A percentile compares a stretch with the other conserved stretches of the same genome.
Conservation (phyloP, 164 flowering plant genomes). For the Cinnamomum micranthum region DNA sequence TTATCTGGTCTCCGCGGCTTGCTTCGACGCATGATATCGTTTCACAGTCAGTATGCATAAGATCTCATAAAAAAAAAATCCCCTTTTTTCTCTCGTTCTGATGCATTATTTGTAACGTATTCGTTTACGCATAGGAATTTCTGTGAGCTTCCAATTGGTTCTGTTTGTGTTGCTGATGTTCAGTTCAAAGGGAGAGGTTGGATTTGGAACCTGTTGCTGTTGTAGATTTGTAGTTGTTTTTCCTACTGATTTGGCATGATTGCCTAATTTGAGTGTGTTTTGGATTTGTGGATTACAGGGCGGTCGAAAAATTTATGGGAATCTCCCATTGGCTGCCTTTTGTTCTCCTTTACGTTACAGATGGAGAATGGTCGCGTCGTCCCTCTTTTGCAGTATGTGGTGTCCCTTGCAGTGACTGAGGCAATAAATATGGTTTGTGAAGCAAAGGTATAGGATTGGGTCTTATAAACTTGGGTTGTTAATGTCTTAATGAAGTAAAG, state of each 20-base stretch:
- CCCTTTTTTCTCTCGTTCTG: background rate
- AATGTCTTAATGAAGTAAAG: too few species aligned
- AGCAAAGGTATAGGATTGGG: constrained; percentile 44
- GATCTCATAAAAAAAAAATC: background rate
- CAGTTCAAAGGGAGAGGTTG: constrained; percentile 93
- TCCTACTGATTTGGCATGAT: background rate
- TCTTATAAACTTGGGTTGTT: background rate
- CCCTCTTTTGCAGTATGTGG: constrained; percentile 88
- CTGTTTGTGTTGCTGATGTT: constrained; percentile 84
- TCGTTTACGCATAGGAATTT: constrained; percentile 48
- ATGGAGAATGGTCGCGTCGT: constrained; percentile 87
- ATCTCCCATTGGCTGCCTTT: constrained; percentile 86
- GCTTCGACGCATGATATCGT: constrained; percentile 82
- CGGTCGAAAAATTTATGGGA: constrained; percentile 87
- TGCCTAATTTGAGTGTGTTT: background rate
- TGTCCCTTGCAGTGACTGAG: constrained; percentile 82
- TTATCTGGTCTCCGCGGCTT: constrained; percentile 79
- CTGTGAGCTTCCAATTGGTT: constrained; percentile 68
- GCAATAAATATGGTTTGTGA: constrained; percentile 68
- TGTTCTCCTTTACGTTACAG: constrained; percentile 83
- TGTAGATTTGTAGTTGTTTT: background rate
- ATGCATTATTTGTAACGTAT: background rate
- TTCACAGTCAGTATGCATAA: constrained; percentile 47
- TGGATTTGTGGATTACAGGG: constrained; percentile 32
- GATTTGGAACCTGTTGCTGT: background rate